phyloP scores from a whole-genome alignment of 495 filamentous ascomycete genomes.

The Aspergillus steynii region DNA sequence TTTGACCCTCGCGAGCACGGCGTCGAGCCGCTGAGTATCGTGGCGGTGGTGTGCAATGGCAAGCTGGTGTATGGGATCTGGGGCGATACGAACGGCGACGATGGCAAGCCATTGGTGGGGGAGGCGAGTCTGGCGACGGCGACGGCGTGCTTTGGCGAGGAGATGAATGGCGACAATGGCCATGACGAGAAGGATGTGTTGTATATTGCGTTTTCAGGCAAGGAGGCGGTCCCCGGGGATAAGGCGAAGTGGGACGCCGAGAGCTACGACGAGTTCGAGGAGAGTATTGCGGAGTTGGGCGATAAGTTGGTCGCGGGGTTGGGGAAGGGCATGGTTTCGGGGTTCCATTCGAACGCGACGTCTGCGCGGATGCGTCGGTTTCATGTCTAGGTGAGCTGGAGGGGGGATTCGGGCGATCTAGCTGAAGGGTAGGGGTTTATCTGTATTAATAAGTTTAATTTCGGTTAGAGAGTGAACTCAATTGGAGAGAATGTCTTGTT shows the following conservation, averaged over 20 bases:
- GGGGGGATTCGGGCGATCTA: too few species aligned
- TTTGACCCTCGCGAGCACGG: conserved; percentile 54
- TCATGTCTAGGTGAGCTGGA: not conserved
- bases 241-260: conserved; percentile 51
- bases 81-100: conserved; percentile 64
- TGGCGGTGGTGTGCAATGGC: conserved; percentile 63
- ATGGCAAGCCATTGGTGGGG: conserved; percentile 38
- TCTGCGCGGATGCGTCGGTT: not conserved
- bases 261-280: conserved; percentile 47
- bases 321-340: not conserved
- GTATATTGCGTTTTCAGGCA: conserved; percentile 56
- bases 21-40: conserved; percentile 59
- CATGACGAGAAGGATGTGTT: conserved; percentile 51
- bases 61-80: conserved; percentile 65
- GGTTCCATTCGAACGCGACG: not conserved
- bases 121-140: conserved; percentile 60
- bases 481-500: too few species aligned
- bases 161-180: conserved; percentile 50
- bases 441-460: not conserved
- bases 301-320: conserved; percentile 36
- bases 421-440: not conserved
- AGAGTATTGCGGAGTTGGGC: conserved; percentile 47
- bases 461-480: too few species aligned
- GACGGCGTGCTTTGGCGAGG: conserved; percentile 52
- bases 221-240: conserved; percentile 49